Base-by-base conservation (phyloP, 768 basidiomycete species). In the Nidularia sp. region DNA sequence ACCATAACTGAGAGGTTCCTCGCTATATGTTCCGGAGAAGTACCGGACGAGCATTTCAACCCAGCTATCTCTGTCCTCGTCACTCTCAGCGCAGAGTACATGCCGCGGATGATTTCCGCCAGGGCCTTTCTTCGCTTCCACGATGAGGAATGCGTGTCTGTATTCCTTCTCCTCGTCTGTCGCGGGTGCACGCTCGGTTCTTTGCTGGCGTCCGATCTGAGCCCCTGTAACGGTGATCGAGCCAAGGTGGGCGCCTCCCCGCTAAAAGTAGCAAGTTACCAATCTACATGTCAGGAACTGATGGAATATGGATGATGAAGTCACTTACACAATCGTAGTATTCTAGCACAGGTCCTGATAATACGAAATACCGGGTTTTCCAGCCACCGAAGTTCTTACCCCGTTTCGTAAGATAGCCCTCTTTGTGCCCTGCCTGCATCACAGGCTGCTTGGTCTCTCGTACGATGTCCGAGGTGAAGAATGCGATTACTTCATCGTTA, bases 341-440 rank as follows among this genome's bases (percentile, higher is more conserved):
- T 62, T 96, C 92, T 48, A 98, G 76, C 1, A 88, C 80, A 2
- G 92, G 86, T 0, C 95, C 93, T 67, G 92, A 88, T 25, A 98
- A 76, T 6, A 98, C 93, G 61, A 98, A 98, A 69, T 86, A 99
- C 42, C 97, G 80, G 25, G 93, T 93, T 65, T 96, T 95, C 96
- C 93, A 95, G 2, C 96, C 94, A 44, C 97, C 97, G 70, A 98
- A 98, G 62, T 93, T 97, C 74, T 98, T 93, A 18, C 95, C 95
- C 53, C 93, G 80, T 71, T 98, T 98, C 15, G 96, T 98, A 34
- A 97, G 73, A 66, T 96, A 96, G 12, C 95, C 96, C 67, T 96
- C 92, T 69, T 96, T 97, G 71, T 94, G 85, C 29, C 90, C 90
- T 1, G 78, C 78, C 62, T 89, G 87, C 73, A 82, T 81, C 15